Base-by-base conservation (phyloP, 768 basidiomycete species). In the Mycena floridula region DNA sequence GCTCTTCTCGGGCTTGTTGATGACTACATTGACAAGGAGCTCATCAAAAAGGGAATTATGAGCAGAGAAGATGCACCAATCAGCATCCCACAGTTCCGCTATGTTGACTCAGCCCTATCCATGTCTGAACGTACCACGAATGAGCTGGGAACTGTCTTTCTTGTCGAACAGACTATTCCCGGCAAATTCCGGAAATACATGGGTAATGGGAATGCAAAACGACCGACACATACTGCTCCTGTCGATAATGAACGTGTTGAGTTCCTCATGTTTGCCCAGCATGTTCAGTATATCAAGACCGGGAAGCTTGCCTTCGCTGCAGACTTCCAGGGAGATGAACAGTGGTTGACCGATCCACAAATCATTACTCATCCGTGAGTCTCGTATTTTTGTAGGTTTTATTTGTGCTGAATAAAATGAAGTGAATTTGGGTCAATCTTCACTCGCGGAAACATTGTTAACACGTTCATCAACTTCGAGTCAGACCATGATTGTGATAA, bases 311-410 rank as follows among this genome's bases (percentile, higher is more conserved):
- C 35, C 0, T 52, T 52, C 21, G 36, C 50, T 15, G 24, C 50
- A 18, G 50, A 52, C 32, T 52, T 26, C 41, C 50, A 52, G 46
- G 50, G 50, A n/a, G n/a, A n/a, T n/a, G n/a, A n/a, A n/a, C n/a
- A n/a, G n/a, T n/a, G n/a, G n/a, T n/a, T n/a, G n/a, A n/a, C n/a
- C n/a, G n/a, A n/a, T n/a, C n/a, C n/a, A n/a, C n/a, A n/a, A n/a
- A n/a, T n/a, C n/a, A n/a, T n/a, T n/a, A n/a, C n/a, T n/a, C n/a
- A n/a, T n/a, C n/a, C n/a, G n/a, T n/a, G n/a, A n/a, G n/a, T n/a
- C n/a, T n/a, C n/a, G n/a, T n/a, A n/a, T n/a, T n/a, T n/a, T n/a
- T n/a, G n/a, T n/a, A n/a, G n/a, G n/a, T n/a, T n/a, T n/a, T n/a
- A n/a, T n/a, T n/a, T n/a, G n/a, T n/a, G n/a, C n/a, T n/a, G n/a